Evolutionary conservation across 2,329 filamentous ascomycete species (phyloP).

Genomic region (Sporothrix sp.): DNA sequence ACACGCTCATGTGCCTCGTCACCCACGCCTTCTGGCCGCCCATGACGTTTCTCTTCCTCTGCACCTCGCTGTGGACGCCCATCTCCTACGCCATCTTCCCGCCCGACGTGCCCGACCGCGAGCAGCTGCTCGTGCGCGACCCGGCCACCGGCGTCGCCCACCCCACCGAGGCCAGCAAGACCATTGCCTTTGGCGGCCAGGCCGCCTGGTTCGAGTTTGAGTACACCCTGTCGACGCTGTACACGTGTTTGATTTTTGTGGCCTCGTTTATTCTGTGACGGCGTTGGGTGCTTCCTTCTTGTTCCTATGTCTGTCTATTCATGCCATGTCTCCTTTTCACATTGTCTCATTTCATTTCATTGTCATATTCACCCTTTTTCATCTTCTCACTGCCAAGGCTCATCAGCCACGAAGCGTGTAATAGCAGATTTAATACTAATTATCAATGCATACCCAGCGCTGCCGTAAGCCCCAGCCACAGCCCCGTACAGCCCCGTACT

Average conservation of each 20-base stretch:
- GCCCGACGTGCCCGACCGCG: conserved; percentile 46
- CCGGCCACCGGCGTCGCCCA: conserved; percentile 42
- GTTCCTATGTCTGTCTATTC: no score
- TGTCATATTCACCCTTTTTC: background rate
- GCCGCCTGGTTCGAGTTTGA: conserved; percentile 48
- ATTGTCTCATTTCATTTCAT: background rate
- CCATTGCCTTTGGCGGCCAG: conserved; percentile 40
- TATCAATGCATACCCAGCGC: no score
- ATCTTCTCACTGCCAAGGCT: no score
- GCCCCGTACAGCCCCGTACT: no score
- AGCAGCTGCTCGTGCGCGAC: conserved; percentile 47
- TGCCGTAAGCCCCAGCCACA: no score
- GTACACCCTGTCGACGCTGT: conserved; percentile 40
- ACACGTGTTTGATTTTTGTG: conserved; percentile 41
- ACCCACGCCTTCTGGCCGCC: conserved; percentile 55
- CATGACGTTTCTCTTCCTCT: conserved; percentile 45
- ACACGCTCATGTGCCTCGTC: conserved; percentile 42
- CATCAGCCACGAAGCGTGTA: no score
- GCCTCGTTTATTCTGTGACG: conserved; percentile 17
- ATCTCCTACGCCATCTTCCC: conserved; percentile 52
- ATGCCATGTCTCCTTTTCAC: no score
- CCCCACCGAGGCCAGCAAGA: conserved; percentile 33
- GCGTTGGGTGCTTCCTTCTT: background rate
- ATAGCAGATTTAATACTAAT: no score
- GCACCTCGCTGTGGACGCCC: conserved; percentile 47